Evolutionary conservation across 345 rosid species (phyloP).

Genomic region (Corchorus olitorius): DNA sequence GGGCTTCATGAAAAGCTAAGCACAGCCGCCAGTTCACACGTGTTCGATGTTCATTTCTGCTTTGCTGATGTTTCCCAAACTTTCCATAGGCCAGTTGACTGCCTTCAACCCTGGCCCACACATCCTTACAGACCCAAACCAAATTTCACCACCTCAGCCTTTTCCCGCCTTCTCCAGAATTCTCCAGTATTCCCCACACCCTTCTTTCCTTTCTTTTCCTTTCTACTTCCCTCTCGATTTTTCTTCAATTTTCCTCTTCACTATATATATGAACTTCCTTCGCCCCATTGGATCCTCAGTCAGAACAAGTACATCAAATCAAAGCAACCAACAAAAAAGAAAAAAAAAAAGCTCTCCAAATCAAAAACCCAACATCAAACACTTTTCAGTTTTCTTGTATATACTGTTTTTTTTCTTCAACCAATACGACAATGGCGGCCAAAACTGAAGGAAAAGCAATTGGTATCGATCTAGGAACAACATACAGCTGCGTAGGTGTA

Average conservation of each 20-base stretch:
- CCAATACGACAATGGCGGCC: background rate
- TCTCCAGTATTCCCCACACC: background rate
- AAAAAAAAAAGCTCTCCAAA: background rate
- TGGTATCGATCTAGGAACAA: conserved; percentile 47
- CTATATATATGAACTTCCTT: background rate
- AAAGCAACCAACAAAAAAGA: background rate
- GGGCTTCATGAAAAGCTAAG: no score
- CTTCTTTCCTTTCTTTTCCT: background rate
- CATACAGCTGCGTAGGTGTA: conserved; percentile 45
- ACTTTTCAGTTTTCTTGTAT: background rate
- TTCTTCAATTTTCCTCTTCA: background rate
- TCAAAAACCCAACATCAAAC: background rate
- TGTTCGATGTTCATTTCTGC: no score
- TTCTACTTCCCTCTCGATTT: background rate
- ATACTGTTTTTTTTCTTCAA: background rate
- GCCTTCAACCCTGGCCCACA: no score
- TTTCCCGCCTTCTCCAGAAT: background rate
- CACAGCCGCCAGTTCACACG: no score
- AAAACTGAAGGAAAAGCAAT: conserved; percentile 34
- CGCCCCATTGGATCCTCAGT: no score
- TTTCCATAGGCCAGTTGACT: no score
- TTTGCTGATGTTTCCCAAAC: no score
- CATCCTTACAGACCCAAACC: no score
- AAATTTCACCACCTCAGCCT: background rate
- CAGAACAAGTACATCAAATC: background rate